Conservation (phyloP, 768 basidiomycete genomes). For the Tulasnella sp. region DNA sequence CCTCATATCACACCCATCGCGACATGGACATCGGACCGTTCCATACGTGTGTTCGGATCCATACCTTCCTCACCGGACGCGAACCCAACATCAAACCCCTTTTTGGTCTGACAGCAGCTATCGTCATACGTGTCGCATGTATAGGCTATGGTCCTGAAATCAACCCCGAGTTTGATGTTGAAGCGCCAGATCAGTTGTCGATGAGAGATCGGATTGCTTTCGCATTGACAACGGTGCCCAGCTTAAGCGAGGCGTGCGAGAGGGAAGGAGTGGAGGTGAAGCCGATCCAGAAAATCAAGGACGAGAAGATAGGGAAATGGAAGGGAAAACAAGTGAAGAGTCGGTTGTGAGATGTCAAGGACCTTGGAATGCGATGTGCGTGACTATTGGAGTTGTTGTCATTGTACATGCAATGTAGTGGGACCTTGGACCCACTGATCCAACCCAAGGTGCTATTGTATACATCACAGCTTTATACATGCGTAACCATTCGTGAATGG, state of each 20-base stretch:
- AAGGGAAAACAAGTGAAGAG: no score
- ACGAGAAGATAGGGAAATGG: no score
- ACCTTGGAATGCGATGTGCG: no score
- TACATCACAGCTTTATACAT: no score
- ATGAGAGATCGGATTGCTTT: conserved; percentile 9
- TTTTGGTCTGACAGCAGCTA: conserved; percentile 66
- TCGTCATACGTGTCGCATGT: conserved; percentile 40
- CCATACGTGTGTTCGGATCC: conserved; percentile 42
- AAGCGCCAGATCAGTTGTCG: conserved; percentile 14
- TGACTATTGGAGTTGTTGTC: no score
- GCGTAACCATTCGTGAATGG: no score
- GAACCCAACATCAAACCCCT: conserved; percentile 81
- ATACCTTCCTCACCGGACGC: conserved; percentile 75
- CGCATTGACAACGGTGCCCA: conserved; percentile 6
- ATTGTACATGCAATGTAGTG: no score
- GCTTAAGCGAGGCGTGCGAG: conserved; percentile 10
- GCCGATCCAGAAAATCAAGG: neutral
- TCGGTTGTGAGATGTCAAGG: no score
- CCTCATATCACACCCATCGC: conserved; percentile 51
- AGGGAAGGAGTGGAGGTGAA: conserved; percentile 3
- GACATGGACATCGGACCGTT: conserved; percentile 43
- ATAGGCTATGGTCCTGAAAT: conserved; percentile 32
- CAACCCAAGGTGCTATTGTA: no score
- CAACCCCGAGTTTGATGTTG: conserved; percentile 5
- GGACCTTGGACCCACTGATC: no score